phyloP scores from a whole-genome alignment of 2,329 filamentous ascomycete species.

The Venturiaceae sp. region DNA sequence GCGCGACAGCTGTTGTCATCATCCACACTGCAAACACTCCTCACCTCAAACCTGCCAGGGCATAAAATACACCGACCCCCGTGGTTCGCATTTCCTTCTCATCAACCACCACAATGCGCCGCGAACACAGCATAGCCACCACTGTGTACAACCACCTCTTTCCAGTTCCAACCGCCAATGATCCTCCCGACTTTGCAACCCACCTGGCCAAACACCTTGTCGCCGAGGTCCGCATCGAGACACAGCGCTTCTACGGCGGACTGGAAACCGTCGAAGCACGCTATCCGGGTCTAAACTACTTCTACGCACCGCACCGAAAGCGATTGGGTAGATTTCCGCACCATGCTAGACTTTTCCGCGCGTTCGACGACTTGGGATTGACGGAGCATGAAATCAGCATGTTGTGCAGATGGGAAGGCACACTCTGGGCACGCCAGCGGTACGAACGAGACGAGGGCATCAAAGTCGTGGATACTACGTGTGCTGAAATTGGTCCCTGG shows the following conservation, averaged over 20 bases:
- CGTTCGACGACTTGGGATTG: slow-evolving; percentile 60
- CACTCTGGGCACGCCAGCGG: slow-evolving; percentile 71
- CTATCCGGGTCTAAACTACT: slow-evolving; percentile 75
- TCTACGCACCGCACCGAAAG: slow-evolving; percentile 60
- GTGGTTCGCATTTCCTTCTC: background rate
- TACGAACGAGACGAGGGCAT: slow-evolving; percentile 68
- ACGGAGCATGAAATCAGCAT: slow-evolving; percentile 60
- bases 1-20: background rate
- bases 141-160: slow-evolving; percentile 44
- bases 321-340: slow-evolving; percentile 69
- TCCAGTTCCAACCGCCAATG: slow-evolving; percentile 54
- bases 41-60: background rate
- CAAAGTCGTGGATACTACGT: slow-evolving; percentile 60
- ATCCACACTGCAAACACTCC: background rate
- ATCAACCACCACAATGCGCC: slow-evolving; percentile 2
- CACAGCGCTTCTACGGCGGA: slow-evolving; percentile 68
- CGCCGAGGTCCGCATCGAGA: slow-evolving; percentile 69
- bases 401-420: slow-evolving; percentile 75
- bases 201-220: slow-evolving; percentile 64
- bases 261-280: slow-evolving; percentile 72
- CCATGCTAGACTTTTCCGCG: slow-evolving; percentile 66
- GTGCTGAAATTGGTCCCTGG: slow-evolving; percentile 57
- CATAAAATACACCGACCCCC: background rate
- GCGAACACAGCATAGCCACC: slow-evolving; percentile 6
- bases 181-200: slow-evolving; percentile 61